Evolutionary conservation across 352 stramenopile genomes (phyloP).

Genomic region (Nothophytophthora sp.): DNA sequence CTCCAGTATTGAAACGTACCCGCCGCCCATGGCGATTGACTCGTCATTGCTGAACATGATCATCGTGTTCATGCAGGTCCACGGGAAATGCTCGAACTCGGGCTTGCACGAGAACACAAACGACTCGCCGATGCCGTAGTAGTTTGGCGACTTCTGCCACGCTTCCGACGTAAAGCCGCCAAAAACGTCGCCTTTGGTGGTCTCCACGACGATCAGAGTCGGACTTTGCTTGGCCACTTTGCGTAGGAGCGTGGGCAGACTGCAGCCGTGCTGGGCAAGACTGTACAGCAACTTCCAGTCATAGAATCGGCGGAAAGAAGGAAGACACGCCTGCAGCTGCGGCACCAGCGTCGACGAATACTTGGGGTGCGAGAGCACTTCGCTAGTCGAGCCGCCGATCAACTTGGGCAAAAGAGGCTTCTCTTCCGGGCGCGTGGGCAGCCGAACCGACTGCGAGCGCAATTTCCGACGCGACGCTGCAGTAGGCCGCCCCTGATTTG

Average conservation of each 20-base stretch:
- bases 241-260: conserved; percentile 58
- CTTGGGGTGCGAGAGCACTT: conserved; percentile 47
- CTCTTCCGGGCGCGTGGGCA: conserved; percentile 25
- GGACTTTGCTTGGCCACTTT: conserved; percentile 37
- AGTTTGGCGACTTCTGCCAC: conserved; percentile 54
- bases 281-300: conserved; percentile 75
- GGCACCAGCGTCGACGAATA: conserved; percentile 49
- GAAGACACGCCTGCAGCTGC: conserved; percentile 60
- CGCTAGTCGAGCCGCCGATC: conserved; percentile 40
- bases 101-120: conserved; percentile 74
- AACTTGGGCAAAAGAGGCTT: conserved; percentile 45
- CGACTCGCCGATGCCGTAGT: conserved; percentile 71
- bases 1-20: conserved; percentile 31
- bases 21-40: conserved; percentile 75
- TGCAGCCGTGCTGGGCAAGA: conserved; percentile 65
- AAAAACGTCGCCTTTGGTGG: conserved; percentile 61
- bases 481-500: too few species aligned
- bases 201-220: conserved; percentile 68
- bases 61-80: conserved; percentile 65
- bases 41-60: conserved; percentile 73
- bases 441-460: conserved; percentile 36
- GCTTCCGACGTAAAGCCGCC: conserved; percentile 51
- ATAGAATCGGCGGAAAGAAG: conserved; percentile 46
- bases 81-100: conserved; percentile 59
- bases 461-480: too few species aligned